Base-by-base conservation (phyloP, 208 protist species). In the Wallacemonas sp. region DNA sequence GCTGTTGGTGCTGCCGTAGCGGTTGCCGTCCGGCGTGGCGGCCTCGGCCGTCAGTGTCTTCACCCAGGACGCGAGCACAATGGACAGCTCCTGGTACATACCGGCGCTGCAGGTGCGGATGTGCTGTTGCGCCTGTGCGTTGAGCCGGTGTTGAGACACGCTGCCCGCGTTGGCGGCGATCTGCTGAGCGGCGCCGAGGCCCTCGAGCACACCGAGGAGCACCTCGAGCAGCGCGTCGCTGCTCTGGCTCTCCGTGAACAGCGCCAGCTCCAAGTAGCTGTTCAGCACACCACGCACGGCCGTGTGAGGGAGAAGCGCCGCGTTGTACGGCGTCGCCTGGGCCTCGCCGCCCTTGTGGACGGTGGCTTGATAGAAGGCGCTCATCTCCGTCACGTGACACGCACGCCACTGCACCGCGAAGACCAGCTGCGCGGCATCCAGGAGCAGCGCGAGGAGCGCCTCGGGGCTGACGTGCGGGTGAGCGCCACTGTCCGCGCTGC, bases 61-160 rank as follows among this genome's bases (percentile, higher is more conserved):
- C 59, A 93, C 64, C 72, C 87, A 88, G 74, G 81, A 72, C 28
- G 72, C 61, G 16, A 96, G 77, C 22, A 89, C 85, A 25, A 77
- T 61, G 16, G 84, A 74, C 42, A 93, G 87, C 69, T 96, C 87
- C 66, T 93, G 82, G 70, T 92, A 92, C 90, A 96, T 96, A 48
- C 83, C 85, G 0, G 79, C 76, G 54, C 84, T 82, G 76, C 87
- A 96, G 42, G 74, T 85, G 41, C 85, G 85, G 16, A 91, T 79
- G 70, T 91, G 86, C 65, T 93, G 90, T 64, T 93, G 90, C 72
- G 89, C 90, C 72, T 89, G 87, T 26, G 85, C 83, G 64, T 79
- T 85, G 16, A 91, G 72, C 2, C 76, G 81, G 66, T 86, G 83
- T 45, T 82, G 49, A 0, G 77, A 61, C 46, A 54, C 55, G 5